Evolutionary conservation across 2,329 filamentous ascomycete genomes (phyloP).

Genomic region (Paecilomyces variotii): DNA sequence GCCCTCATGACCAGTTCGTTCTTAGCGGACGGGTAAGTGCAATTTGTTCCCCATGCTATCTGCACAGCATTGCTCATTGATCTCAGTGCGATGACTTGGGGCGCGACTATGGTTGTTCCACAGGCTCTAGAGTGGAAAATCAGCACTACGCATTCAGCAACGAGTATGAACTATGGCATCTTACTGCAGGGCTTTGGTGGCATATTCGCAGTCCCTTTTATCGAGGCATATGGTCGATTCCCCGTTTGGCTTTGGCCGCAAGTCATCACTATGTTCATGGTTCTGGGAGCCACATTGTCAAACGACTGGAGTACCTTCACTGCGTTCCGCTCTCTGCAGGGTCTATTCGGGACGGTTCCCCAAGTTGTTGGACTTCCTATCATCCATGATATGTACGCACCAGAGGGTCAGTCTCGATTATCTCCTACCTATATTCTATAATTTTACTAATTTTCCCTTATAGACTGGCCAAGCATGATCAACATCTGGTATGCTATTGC

Average conservation of each 20-base stretch:
- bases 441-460: neutral
- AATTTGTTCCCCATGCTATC: neutral
- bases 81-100: slow-evolving; percentile 31
- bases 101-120: slow-evolving; percentile 30
- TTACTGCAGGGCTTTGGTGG: slow-evolving; percentile 31
- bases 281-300: slow-evolving; percentile 33
- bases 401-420: slow-evolving; percentile 10
- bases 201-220: slow-evolving; percentile 29
- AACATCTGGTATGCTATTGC: slow-evolving; percentile 25
- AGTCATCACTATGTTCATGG: slow-evolving; percentile 29
- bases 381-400: slow-evolving; percentile 31
- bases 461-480: slow-evolving; percentile 31
- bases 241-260: slow-evolving; percentile 38
- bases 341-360: slow-evolving; percentile 31
- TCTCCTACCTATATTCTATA: neutral
- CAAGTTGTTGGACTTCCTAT: slow-evolving; percentile 34
- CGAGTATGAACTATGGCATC: slow-evolving; percentile 34
- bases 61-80: neutral
- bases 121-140: slow-evolving; percentile 30
- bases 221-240: slow-evolving; percentile 35
- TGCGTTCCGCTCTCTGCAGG: slow-evolving; percentile 29
- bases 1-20: slow-evolving; percentile 28
- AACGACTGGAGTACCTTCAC: slow-evolving; percentile 33
- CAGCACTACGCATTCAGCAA: slow-evolving; percentile 23
- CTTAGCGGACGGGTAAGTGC: slow-evolving; percentile 25